These are phyloP conservation scores for Hymenoscyphus repandus DNA, from an alignment of 2,329 filamentous ascomycete genomes.

Conservation along the genomic window DNA sequence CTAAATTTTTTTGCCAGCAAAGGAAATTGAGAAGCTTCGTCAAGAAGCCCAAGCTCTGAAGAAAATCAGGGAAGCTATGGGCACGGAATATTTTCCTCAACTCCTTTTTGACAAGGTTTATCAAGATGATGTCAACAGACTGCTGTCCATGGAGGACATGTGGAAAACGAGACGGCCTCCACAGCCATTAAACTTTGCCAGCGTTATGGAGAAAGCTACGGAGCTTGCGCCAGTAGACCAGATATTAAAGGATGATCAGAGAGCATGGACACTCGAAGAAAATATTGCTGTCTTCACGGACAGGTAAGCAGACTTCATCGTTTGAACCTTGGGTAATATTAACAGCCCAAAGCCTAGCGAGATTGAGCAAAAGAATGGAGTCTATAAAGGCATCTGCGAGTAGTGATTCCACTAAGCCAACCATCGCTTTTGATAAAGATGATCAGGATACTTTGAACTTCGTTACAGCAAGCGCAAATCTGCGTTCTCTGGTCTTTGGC, in stretches of 20 bases:
- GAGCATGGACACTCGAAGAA: constrained; percentile 74
- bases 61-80: constrained; percentile 75
- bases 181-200: constrained; percentile 64
- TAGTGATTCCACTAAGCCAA: constrained; percentile 49
- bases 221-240: constrained; percentile 47
- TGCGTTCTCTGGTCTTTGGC: constrained; percentile 82
- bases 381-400: constrained; percentile 49
- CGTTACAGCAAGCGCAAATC: constrained; percentile 83
- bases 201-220: constrained; percentile 49
- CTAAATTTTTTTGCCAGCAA: constrained; percentile 37
- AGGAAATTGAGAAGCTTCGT: constrained; percentile 83
- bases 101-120: constrained; percentile 94
- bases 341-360: constrained; percentile 50
- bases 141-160: constrained; percentile 90
- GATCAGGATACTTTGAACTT: constrained; percentile 94
- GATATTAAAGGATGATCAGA: constrained; percentile 63
- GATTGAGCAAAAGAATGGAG: constrained; percentile 69
- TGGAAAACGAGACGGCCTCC: constrained; percentile 82
- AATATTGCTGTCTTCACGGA: constrained; percentile 83
- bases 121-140: constrained; percentile 71
- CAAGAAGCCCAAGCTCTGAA: constrained; percentile 80
- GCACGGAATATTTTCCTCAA: constrained; percentile 68
- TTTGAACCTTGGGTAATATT: constrained; percentile 14
- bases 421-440: constrained; percentile 92
- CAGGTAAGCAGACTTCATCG: constrained; percentile 40